A percentile compares a stretch with the other conserved stretches of the same genome.
Conservation (phyloP, 352 stramenopile species). For the Phytophthora uliginosa region DNA sequence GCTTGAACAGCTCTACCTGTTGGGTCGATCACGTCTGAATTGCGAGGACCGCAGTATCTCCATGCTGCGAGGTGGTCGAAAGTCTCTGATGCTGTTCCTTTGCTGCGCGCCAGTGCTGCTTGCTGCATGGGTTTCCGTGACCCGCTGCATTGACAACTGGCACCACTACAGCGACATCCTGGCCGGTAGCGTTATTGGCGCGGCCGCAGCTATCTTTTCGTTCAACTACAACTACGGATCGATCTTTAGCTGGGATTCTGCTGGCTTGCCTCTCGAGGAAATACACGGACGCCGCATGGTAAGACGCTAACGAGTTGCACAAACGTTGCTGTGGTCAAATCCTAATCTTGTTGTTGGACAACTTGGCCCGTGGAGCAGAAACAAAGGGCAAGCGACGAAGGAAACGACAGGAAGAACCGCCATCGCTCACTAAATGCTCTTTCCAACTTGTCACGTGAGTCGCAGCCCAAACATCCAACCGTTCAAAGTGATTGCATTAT, state of each 20-base stretch:
- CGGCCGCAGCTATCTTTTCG: slow-evolving; percentile 38
- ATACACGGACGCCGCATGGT: slow-evolving; percentile 44
- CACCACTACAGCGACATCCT: slow-evolving; percentile 78
- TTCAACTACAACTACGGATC: slow-evolving; percentile 71
- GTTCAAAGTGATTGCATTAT: neutral
- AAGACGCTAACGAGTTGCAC: neutral
- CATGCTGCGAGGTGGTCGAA: slow-evolving; percentile 47
- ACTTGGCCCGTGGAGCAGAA: slow-evolving; percentile 3
- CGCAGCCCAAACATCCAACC: neutral
- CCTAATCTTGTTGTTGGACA: neutral
- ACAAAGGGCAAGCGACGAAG: neutral
- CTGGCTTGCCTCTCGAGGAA: slow-evolving; percentile 53
- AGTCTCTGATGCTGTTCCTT: slow-evolving; percentile 66
- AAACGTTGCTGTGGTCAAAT: neutral
- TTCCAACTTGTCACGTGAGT: slow-evolving; percentile 53
- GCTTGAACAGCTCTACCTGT: slow-evolving; percentile 57
- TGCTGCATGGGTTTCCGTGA: slow-evolving; percentile 68
- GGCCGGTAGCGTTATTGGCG: slow-evolving; percentile 60
- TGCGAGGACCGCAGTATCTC: slow-evolving; percentile 50
- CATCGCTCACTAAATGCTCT: slow-evolving; percentile 47
- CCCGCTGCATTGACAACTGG: slow-evolving; percentile 82
- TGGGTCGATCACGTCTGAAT: slow-evolving; percentile 66
- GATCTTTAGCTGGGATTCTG: slow-evolving; percentile 54
- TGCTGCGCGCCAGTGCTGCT: slow-evolving; percentile 65
- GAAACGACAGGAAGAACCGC: slow-evolving; percentile 10